Conservation (phyloP, 2,329 filamentous ascomycete genomes). For the Neurospora crassa region DNA sequence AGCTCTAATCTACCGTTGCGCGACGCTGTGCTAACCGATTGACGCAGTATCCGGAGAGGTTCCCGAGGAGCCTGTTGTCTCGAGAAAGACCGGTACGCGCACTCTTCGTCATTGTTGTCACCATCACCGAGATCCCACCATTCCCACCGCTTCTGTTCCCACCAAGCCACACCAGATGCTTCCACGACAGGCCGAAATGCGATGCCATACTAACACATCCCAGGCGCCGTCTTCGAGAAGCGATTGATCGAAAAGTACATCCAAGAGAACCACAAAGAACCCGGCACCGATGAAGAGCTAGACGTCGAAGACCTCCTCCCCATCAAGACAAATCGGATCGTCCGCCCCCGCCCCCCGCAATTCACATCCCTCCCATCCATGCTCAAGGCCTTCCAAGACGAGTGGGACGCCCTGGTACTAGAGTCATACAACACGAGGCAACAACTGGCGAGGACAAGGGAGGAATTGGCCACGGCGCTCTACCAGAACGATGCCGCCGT, state of each 20-base stretch:
- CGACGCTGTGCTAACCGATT: constrained; percentile 8
- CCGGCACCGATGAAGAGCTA: constrained; percentile 78
- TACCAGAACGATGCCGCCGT: constrained; percentile 98
- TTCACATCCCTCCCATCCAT: constrained; percentile 94
- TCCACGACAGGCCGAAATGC: background rate
- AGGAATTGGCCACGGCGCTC: constrained; percentile 85
- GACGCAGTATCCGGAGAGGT: constrained; percentile 83
- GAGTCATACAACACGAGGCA: constrained; percentile 89
- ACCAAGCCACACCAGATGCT: background rate
- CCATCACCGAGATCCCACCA: background rate
- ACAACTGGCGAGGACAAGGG: constrained; percentile 78
- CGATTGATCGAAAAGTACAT: constrained; percentile 93
- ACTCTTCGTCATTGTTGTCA: constrained; percentile 6
- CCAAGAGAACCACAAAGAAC: constrained; percentile 85
- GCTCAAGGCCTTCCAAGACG: constrained; percentile 90
- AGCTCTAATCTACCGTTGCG: background rate
- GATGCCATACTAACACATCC: constrained; percentile 4
- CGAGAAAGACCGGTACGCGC: constrained; percentile 81
- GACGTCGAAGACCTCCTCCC: constrained; percentile 77
- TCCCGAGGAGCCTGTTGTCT: constrained; percentile 89
- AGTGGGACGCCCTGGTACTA: constrained; percentile 90
- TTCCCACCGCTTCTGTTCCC: background rate
- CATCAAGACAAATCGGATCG: constrained; percentile 72
- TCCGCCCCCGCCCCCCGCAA: constrained; percentile 82
- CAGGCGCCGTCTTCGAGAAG: constrained; percentile 88